A percentile compares a stretch with the other conserved stretches of the same genome.
Evolutionary conservation across 2,329 filamentous ascomycete genomes (phyloP).

Genomic region (Cadophora luteo-olivacea): DNA sequence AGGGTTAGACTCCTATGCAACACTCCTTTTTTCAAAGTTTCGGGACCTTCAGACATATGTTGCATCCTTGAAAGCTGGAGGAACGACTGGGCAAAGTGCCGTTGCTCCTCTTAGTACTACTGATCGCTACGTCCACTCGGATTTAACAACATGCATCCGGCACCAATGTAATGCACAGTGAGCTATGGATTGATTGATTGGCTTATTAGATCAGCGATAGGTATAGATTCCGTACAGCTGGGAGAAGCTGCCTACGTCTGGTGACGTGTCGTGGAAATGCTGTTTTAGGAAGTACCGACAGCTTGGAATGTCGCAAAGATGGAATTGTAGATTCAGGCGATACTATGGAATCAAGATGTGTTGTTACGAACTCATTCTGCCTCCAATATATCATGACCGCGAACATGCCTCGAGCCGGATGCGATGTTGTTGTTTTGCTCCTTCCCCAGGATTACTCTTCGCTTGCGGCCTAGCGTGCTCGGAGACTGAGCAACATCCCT

Average conservation of each 20-base stretch:
- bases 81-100: too few relatives aligned
- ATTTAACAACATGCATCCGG: background rate
- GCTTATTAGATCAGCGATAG: background rate
- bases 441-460: constrained; percentile 29
- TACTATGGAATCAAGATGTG: too few relatives aligned
- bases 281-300: background rate
- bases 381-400: background rate
- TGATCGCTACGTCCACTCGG: background rate
- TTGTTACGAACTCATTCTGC: background rate
- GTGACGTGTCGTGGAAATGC: constrained; percentile 14
- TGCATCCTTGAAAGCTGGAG: too few relatives aligned
- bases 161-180: background rate
- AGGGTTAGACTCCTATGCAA: too few relatives aligned
- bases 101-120: too few relatives aligned
- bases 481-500: constrained; percentile 29
- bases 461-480: constrained; percentile 22
- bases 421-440: constrained; percentile 15
- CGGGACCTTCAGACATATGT: too few relatives aligned
- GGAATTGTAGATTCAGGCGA: background rate
- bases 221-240: background rate
- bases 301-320: background rate
- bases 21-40: too few relatives aligned
- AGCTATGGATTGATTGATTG: too few relatives aligned
- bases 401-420: background rate
- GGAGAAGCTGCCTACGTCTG: background rate